A percentile compares a stretch with the other conserved stretches of the same genome.
phyloP scores from a whole-genome alignment of 805 yeast genomes.

The Starmerella davenportii region DNA sequence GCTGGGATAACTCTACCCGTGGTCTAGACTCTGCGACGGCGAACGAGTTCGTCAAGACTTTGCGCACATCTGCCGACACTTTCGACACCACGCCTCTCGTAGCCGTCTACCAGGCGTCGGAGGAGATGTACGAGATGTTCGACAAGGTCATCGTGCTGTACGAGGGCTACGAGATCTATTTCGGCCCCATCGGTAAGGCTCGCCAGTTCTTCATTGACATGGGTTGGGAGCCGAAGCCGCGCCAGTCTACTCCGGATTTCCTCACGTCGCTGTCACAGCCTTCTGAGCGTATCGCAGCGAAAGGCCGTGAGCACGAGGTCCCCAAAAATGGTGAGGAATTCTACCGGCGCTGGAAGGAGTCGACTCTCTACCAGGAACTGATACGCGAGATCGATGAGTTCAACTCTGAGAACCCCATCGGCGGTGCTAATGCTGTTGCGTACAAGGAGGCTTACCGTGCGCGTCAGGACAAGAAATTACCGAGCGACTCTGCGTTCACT shows the following conservation, averaged over 20 bases:
- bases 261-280: constrained; percentile 56
- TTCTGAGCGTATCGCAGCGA: constrained; percentile 32
- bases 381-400: constrained; percentile 31
- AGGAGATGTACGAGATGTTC: constrained; percentile 44
- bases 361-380: constrained; percentile 30
- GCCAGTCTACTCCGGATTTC: constrained; percentile 58
- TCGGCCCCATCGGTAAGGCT: constrained; percentile 40
- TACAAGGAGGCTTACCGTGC: constrained; percentile 25
- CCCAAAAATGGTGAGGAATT: constrained; percentile 51
- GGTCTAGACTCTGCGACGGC: constrained; percentile 79
- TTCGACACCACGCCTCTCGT: constrained; percentile 40
- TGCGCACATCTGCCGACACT: constrained; percentile 43
- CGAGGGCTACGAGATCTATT: constrained; percentile 44
- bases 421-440: constrained; percentile 23
- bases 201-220: constrained; percentile 40
- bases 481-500: constrained; percentile 28
- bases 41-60: constrained; percentile 48
- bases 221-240: constrained; percentile 47
- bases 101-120: constrained; percentile 54
- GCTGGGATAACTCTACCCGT: constrained; percentile 74
- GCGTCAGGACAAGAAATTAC: constrained; percentile 26
- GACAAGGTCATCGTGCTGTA: constrained; percentile 46
- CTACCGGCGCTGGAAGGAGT: constrained; percentile 37
- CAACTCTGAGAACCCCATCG: constrained; percentile 17
- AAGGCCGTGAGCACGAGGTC: constrained; percentile 34